Conservation (phyloP, 768 basidiomycete species). For the Punctularia strigosozonata region DNA sequence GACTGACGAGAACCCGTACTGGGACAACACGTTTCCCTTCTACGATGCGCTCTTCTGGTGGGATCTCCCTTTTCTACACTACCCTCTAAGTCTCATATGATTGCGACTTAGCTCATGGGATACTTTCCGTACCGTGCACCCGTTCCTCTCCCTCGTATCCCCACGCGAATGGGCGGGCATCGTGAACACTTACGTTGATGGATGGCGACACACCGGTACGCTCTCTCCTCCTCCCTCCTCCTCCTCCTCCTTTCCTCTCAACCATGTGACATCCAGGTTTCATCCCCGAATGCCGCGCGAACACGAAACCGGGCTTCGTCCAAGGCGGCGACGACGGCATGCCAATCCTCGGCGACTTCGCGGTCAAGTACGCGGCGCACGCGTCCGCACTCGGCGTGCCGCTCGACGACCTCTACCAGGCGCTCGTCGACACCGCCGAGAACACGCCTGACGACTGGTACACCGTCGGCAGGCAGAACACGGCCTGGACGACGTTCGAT, state of each 20-base stretch:
- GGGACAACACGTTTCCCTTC: conserved; percentile 33
- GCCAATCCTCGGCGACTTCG: conserved; percentile 42
- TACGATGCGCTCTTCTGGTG: conserved; percentile 42
- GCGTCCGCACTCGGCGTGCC: conserved; percentile 29
- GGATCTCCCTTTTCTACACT: conserved; percentile 4
- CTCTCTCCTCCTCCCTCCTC: neutral
- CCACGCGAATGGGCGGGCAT: conserved; percentile 36
- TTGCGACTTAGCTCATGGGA: conserved; percentile 36
- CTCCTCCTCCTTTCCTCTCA: neutral
- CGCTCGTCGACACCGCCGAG: conserved; percentile 38
- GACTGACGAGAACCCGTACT: conserved; percentile 40
- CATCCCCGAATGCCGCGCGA: conserved; percentile 38
- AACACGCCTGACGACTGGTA: conserved; percentile 47
- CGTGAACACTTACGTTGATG: conserved; percentile 36
- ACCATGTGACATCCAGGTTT: conserved; percentile 21
- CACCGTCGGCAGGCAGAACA: conserved; percentile 37
- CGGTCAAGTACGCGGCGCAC: conserved; percentile 28
- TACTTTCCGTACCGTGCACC: conserved; percentile 40
- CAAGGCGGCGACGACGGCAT: conserved; percentile 40
- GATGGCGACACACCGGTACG: conserved; percentile 34
- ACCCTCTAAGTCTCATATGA: conserved; percentile 1
- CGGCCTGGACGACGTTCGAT: conserved; percentile 37
- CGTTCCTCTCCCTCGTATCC: conserved; percentile 31
- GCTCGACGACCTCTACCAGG: conserved; percentile 34
- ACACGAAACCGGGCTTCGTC: conserved; percentile 40